Conservation (phyloP, 164 flowering plant genomes). For the Vitis rupestris region DNA sequence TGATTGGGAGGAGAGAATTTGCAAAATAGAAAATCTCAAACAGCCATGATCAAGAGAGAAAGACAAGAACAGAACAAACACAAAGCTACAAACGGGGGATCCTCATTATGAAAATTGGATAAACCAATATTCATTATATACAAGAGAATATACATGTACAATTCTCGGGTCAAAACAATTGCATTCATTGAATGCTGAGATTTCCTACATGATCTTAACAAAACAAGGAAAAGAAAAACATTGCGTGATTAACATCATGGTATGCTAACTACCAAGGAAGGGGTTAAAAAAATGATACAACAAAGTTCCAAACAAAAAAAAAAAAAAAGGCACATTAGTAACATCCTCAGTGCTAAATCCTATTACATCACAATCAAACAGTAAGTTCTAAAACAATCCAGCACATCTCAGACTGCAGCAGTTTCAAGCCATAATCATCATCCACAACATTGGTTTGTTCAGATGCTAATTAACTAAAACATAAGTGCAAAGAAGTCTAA, state of each 20-base stretch:
- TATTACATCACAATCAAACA: slow-evolving; percentile 22
- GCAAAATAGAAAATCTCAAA: no score
- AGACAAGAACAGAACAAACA: no score
- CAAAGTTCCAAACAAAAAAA: slow-evolving; percentile 11
- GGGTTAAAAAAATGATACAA: slow-evolving; percentile 13
- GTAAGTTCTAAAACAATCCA: slow-evolving; percentile 16
- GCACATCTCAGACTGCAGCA: slow-evolving; percentile 22
- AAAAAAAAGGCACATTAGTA: slow-evolving; percentile 12
- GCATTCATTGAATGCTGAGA: slow-evolving; percentile 9
- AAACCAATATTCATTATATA: no score
- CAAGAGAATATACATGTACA: not conserved
- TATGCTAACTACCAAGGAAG: not conserved
- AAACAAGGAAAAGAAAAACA: not conserved
- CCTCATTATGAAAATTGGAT: no score
- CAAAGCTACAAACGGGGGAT: no score
- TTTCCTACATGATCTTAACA: slow-evolving; percentile 10
- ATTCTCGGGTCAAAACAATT: not conserved
- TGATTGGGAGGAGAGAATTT: no score
- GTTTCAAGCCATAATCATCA: slow-evolving; percentile 18
- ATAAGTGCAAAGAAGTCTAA: slow-evolving; percentile 13
- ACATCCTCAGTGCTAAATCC: slow-evolving; percentile 23
- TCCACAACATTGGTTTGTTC: slow-evolving; percentile 19
- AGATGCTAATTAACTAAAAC: slow-evolving; percentile 15
- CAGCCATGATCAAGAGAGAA: no score
- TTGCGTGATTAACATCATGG: not conserved